Evolutionary conservation across 2,329 filamentous ascomycete species (phyloP).

Genomic region (Stagonosporopsis cucurbitacearum): DNA sequence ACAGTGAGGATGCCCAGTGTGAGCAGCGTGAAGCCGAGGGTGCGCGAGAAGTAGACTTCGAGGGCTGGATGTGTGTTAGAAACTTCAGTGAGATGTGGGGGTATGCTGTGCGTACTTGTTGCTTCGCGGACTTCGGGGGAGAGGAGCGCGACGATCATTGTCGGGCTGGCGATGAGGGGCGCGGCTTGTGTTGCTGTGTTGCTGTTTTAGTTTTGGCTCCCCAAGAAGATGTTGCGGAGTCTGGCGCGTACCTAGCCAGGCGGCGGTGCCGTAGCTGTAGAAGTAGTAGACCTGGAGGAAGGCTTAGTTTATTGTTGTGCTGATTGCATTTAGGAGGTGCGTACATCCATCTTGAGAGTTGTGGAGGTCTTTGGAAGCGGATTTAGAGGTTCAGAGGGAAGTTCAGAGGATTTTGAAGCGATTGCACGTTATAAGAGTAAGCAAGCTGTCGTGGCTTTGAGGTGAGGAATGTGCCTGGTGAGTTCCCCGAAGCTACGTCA

Average conservation of each 20-base stretch:
- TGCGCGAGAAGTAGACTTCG: slow-evolving; percentile 76
- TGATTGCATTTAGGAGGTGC: not conserved
- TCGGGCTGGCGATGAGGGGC: slow-evolving; percentile 65
- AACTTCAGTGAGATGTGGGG: not conserved
- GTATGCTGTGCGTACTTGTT: slow-evolving; percentile 57
- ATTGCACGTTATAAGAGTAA: slow-evolving; percentile 1
- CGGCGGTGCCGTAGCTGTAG: slow-evolving; percentile 54
- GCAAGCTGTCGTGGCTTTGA: slow-evolving; percentile 5
- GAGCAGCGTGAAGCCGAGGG: slow-evolving; percentile 71
- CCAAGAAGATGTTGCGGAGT: too few relatives aligned
- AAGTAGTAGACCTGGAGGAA: slow-evolving; percentile 50
- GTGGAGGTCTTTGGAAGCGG: not conserved
- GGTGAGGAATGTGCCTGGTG: slow-evolving; percentile 14
- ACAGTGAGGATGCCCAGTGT: slow-evolving; percentile 69
- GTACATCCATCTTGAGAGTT: slow-evolving; percentile 17
- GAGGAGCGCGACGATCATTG: slow-evolving; percentile 66
- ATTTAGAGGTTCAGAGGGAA: not conserved
- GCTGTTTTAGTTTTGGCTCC: slow-evolving; percentile 16
- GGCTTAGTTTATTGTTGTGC: not conserved
- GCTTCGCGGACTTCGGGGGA: slow-evolving; percentile 63
- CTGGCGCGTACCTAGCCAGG: slow-evolving; percentile 46
- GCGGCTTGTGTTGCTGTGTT: slow-evolving; percentile 51
- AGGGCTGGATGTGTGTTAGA: slow-evolving; percentile 55
- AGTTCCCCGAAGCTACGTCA: slow-evolving; percentile 9
- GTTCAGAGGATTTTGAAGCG: not conserved